Evolutionary conservation across 768 basidiomycete species (phyloP).

Genomic region (Boletus huronensis): DNA sequence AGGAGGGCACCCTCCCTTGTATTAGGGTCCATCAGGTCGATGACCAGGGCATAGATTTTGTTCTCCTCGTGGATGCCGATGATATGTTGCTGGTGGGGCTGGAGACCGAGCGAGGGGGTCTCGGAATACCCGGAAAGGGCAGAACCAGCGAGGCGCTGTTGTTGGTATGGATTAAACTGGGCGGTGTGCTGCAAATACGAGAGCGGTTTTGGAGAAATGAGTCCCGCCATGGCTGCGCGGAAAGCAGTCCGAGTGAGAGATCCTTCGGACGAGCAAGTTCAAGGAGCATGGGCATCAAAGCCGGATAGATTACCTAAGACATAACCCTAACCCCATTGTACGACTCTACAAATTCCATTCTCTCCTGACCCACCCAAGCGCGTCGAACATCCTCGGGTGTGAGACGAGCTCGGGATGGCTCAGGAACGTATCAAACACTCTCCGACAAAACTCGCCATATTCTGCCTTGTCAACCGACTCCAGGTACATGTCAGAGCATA

Average conservation of each 20-base stretch:
- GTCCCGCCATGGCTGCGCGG: conserved; percentile 49
- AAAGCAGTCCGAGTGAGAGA: conserved; percentile 11
- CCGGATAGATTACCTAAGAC: conserved; percentile 23
- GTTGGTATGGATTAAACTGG: conserved; percentile 58
- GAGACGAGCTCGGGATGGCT: conserved; percentile 31
- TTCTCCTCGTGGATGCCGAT: conserved; percentile 57
- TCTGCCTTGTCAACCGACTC: conserved; percentile 20
- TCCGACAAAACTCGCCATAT: conserved; percentile 36
- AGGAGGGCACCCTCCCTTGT: conserved; percentile 88
- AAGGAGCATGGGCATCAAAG: not conserved
- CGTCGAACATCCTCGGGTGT: conserved; percentile 32
- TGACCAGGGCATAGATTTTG: conserved; percentile 89
- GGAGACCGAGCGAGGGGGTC: conserved; percentile 54
- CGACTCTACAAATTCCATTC: conserved; percentile 3
- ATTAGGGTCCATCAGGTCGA: conserved; percentile 77
- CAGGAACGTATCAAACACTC: conserved; percentile 29
- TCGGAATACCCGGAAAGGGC: conserved; percentile 50
- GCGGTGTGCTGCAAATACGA: conserved; percentile 62
- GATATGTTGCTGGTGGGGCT: conserved; percentile 54
- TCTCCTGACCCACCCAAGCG: conserved; percentile 30
- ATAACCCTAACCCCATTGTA: conserved; percentile 27
- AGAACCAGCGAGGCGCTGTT: conserved; percentile 36
- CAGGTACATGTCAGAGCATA: conserved; percentile 7
- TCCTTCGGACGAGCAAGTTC: not conserved
- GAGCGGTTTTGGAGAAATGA: conserved; percentile 58